Evolutionary conservation across 129 eudicot genomes (phyloP).

Genomic region (Saposhnikovia divaricata): DNA sequence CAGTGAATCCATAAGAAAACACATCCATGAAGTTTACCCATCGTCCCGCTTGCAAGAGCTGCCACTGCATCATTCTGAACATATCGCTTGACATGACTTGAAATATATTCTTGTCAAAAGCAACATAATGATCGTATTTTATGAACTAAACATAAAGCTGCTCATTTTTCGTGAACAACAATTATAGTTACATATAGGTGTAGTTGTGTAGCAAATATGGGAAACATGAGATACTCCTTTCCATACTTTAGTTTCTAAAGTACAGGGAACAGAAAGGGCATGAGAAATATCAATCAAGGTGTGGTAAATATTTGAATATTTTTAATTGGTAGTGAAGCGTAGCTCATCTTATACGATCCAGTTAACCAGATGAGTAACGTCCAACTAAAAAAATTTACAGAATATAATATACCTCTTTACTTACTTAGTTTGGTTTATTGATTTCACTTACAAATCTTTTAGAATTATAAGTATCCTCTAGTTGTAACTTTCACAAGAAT

Average conservation of each 20-base stretch:
- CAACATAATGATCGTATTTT: not conserved
- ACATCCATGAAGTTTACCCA: slow-evolving; percentile 97
- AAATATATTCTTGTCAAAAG: slow-evolving; percentile 46
- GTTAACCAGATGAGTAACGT: not conserved
- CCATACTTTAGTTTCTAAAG: not conserved
- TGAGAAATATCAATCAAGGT: not conserved
- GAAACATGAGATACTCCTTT: not conserved
- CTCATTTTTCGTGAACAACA: not conserved
- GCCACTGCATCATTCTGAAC: slow-evolving; percentile 85
- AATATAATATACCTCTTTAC: not conserved
- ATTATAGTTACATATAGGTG: slow-evolving; percentile 1
- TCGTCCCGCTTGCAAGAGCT: slow-evolving; percentile 90
- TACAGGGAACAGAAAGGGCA: not conserved
- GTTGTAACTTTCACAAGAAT: too few relatives aligned
- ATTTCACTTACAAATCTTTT: too few relatives aligned
- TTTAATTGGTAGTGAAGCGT: not conserved
- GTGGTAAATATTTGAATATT: not conserved
- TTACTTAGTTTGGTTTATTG: too few relatives aligned
- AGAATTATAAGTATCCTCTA: too few relatives aligned
- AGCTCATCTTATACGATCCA: not conserved
- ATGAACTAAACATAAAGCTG: not conserved
- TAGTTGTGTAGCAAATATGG: not conserved
- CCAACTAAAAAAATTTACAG: not conserved
- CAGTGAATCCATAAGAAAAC: too few relatives aligned
- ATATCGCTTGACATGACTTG: slow-evolving; percentile 48